These are phyloP conservation scores for Penicillium waksmanii DNA, from an alignment of 495 filamentous ascomycete genomes.

Conservation along the genomic window DNA sequence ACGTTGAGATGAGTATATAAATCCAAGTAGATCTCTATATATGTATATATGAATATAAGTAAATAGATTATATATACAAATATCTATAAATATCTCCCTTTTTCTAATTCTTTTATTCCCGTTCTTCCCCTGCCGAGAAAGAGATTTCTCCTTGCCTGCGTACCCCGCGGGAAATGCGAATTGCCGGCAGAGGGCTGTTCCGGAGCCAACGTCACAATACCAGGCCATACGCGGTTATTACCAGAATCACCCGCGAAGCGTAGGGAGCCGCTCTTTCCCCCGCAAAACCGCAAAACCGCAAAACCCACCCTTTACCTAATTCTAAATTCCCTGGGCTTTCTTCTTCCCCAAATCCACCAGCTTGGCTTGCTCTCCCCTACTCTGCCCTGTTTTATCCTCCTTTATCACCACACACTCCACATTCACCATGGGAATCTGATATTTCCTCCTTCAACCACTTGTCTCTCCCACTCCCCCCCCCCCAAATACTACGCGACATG, in stretches of 20 bases:
- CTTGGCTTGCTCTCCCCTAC: background rate
- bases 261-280: constrained; percentile 8
- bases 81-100: no score
- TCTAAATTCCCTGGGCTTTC: background rate
- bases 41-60: background rate
- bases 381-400: background rate
- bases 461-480: background rate
- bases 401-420: background rate
- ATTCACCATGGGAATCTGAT: background rate
- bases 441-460: background rate
- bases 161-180: constrained; percentile 35
- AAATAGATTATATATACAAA: no score
- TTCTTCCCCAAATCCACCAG: background rate
- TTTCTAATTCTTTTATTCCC: no score
- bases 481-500: constrained; percentile 28
- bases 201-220: constrained; percentile 11
- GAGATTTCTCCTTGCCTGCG: background rate
- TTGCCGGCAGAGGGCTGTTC: constrained; percentile 31
- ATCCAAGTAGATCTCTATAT: background rate
- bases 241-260: background rate
- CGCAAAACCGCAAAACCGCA: constrained; percentile 24
- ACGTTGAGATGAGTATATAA: no score
- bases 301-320: background rate
- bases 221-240: background rate
- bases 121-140: background rate